Conservation (phyloP, 2,329 filamentous ascomycete genomes). For the Calonectria pauciramosa region DNA sequence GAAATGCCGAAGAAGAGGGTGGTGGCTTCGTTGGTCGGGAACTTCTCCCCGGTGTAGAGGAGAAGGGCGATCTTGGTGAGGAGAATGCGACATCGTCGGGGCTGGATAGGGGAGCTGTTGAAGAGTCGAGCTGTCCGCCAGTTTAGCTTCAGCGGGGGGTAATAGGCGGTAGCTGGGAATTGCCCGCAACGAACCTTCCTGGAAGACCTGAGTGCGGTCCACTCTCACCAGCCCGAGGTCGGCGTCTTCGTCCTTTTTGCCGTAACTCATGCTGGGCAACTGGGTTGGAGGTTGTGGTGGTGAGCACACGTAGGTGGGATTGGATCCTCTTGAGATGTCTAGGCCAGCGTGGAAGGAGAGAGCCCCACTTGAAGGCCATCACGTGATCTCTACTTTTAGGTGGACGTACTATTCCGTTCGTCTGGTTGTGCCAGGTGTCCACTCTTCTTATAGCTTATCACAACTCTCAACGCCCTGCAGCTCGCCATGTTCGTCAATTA, state of each 20-base stretch:
- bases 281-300: slow-evolving; percentile 50
- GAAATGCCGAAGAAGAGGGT: slow-evolving; percentile 99
- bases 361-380: neutral
- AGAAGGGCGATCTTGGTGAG: slow-evolving; percentile 97
- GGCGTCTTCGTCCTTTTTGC: slow-evolving; percentile 99
- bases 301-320: slow-evolving; percentile 49
- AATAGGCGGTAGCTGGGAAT: slow-evolving; percentile 45
- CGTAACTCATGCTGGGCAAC: slow-evolving; percentile 85
- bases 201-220: slow-evolving; percentile 97
- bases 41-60: slow-evolving; percentile 96
- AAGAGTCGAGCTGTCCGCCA: slow-evolving; percentile 85
- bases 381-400: neutral
- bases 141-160: slow-evolving; percentile 53
- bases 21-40: slow-evolving; percentile 96
- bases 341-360: neutral
- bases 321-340: neutral
- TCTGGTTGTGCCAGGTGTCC: neutral
- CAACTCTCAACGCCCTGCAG: neutral
- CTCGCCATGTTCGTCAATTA: neutral
- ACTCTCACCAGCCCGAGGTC: slow-evolving; percentile 95
- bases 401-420: neutral
- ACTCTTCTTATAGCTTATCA: neutral
- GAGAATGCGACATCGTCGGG: slow-evolving; percentile 96
- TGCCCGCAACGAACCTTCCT: slow-evolving; percentile 81
- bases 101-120: slow-evolving; percentile 97